These are phyloP conservation scores for Crotalaria pallida DNA, from an alignment of 306 rosid genomes.

Conservation along the genomic window DNA sequence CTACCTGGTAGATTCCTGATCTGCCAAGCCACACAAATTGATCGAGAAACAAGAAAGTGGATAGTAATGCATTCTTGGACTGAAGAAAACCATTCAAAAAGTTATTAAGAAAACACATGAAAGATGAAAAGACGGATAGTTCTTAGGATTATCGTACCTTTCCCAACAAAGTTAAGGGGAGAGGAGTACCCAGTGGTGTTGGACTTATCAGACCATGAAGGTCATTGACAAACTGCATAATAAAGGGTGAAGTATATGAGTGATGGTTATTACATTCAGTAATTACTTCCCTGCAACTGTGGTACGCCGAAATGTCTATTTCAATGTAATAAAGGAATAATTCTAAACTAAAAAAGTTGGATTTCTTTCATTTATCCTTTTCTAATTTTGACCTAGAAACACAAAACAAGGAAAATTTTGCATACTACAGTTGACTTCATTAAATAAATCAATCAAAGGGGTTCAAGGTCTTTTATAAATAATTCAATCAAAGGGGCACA, in stretches of 20 bases:
- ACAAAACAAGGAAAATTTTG: neutral
- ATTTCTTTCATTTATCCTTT: neutral
- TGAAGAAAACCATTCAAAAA: constrained; percentile 28
- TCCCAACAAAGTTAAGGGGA: constrained; percentile 71
- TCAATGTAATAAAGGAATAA: neutral
- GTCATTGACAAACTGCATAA: constrained; percentile 86
- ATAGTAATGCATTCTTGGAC: constrained; percentile 85
- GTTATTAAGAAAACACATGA: neutral
- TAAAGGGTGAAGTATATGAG: constrained; percentile 11
- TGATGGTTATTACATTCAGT: neutral
- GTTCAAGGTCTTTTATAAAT: neutral
- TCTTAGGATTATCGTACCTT: constrained; percentile 47
- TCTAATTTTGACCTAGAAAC: neutral
- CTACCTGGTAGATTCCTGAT: constrained; percentile 70
- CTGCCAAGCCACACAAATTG: constrained; percentile 97
- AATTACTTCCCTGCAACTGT: neutral
- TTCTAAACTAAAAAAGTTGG: neutral
- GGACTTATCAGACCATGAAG: constrained; percentile 83
- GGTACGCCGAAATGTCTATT: neutral
- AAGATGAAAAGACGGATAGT: neutral
- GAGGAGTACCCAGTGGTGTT: constrained; percentile 74
- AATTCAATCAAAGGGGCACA: neutral
- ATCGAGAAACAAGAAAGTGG: constrained; percentile 93
- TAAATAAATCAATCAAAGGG: neutral
- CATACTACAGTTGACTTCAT: neutral